Evolutionary conservation across 2,329 filamentous ascomycete species (phyloP), one percentile per base, ranked within the genome.

Genomic region (Monascus ruber): DNA sequence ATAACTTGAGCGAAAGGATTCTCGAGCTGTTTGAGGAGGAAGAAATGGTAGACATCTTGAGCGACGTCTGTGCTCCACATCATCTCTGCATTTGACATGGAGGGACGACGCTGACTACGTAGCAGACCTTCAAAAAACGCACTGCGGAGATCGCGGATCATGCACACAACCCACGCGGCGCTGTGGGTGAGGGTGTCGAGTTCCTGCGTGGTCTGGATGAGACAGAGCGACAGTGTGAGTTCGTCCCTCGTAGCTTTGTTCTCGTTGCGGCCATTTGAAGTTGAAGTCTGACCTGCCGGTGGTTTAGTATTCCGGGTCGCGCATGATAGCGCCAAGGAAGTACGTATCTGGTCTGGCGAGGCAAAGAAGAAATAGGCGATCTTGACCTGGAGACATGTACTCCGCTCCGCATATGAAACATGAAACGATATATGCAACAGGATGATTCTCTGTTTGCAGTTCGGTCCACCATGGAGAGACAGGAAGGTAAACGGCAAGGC

Each of bases 1-100:
- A 94, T 65, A 80, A 77, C 24, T 73, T 96, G 4, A 86, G 84
- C 3, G 81, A 85, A 34, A 76, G 85, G 37, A 87, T 95, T 63
- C 70, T 96, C 44, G 88, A 95, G 42, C 64, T 98, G 0, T 94
- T 94, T 45, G 88, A 95, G 42, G 88, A 94, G 60, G 79, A 95
- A 40, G 84, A 86, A 40, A 75, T 84, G 58, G 72, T 76, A 11
- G 78, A 85, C 47, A 77, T 91, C 17, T 60, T 89, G 49, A 72
- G 76, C 40, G 72, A 66, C 50, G 65, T 69, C 50, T 42, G 56
- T 45, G 26, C 34, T 17, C 36, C 10, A 26, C 32, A 17, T 24
- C 24, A 9, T 9, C n/a, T 33, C 24, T 2, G 6, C 6, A 8
- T 38, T 28, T 34, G 8, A 40, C 32, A 8, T 10, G 33, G n/a